Base-by-base conservation (phyloP, 2,329 filamentous ascomycete genomes). In the Cercospora janseana region DNA sequence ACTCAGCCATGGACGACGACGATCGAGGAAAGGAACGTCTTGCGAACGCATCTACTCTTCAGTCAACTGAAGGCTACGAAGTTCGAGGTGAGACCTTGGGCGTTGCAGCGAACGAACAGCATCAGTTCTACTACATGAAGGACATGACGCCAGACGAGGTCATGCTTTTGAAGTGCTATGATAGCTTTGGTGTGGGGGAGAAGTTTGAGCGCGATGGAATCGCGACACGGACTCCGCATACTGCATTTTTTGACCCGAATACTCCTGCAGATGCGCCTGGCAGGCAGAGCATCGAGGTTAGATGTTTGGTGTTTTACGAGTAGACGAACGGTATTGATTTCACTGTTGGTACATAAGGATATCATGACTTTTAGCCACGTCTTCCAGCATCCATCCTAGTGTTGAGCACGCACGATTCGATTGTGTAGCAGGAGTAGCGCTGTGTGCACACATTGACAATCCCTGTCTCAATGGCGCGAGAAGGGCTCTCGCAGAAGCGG, bases 241-340 rank as follows among this genome's bases (percentile, higher is more conserved):
- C 84, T 7, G 89, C 89, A 0, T 96, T 95, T 69, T 74, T 78
- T 29, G 86, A 95, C 66, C 85, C 87, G 2, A 74, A 84, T 52
- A 88, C 86, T 1, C 79, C 82, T 2, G 71, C 76, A 13, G 86
- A 84, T 37, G 88, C 86, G 4, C 81, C 83, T 56, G 80, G 79
- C 0, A 78, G 90, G 58, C 87, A 95, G 75, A 95, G 88, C 65
- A 94, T 95, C 64, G 90, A 95, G 69, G 86, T 95, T 13, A 77
- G 90, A 59, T 83, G 87, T 27, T 74, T 95, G 68, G 86, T 95
- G 0, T 95, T 95, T 20, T 55, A 55, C 35, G 52, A 52, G 27
- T 48, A 40, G 35, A 24, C 16, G 35, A 24, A 16, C 8, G 23
- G 16, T n/a, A 26, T 4, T 40, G 35, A 13, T 26, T 24, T 6